Evolutionary conservation across 2,329 filamentous ascomycete genomes (phyloP), one percentile per base, ranked within the genome.

Genomic region (Epichloe scottii): DNA sequence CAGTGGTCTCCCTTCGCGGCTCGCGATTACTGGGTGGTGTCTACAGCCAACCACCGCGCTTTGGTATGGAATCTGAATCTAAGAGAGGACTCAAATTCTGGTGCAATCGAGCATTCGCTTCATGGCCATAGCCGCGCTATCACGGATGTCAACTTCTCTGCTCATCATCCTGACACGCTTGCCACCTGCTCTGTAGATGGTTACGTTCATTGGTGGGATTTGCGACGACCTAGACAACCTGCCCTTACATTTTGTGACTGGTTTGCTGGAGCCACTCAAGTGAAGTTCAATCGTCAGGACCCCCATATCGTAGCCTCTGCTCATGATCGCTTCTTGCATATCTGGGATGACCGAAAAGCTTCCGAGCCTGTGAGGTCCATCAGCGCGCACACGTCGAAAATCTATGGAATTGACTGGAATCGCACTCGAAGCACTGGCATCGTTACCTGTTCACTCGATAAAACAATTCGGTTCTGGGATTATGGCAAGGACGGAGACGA

Each of bases 361-460:
- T 84, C 85, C 3, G 76, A 81, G 53, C 89, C 90, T 5, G 69
- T 96, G 42, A 83, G 82, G 54, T 91, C 88, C 15, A 94, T 96
- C 55, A 82, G 84, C 62, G 91, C 90, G 0, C 90, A 96, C 61
- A 81, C 80, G 34, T 95, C 89, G 38, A 96, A 95, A 67, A 95
- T 96, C 53, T 96, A 96, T 63, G 91, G 91, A 30, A 75, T 96
- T 35, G 91, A 96, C 67, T 96, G 91, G 91, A 94, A 94, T 62
- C 80, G 91, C 48, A 85, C 84, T 12, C 76, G 82, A 46, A 69
- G 81, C 2, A 84, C 80, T 10, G 83, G 81, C 37, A 73, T 96
- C 48, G 81, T 89, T 5, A 96, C 90, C 3, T 96, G 90, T 66
- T 95, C 90, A 1, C 72, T 96, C 46, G 90, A 96, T 63, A 89